A percentile compares a stretch with the other conserved stretches of the same genome.
phyloP scores from a whole-genome alignment of 345 rosid species.

The Orychophragmus violaceus region DNA sequence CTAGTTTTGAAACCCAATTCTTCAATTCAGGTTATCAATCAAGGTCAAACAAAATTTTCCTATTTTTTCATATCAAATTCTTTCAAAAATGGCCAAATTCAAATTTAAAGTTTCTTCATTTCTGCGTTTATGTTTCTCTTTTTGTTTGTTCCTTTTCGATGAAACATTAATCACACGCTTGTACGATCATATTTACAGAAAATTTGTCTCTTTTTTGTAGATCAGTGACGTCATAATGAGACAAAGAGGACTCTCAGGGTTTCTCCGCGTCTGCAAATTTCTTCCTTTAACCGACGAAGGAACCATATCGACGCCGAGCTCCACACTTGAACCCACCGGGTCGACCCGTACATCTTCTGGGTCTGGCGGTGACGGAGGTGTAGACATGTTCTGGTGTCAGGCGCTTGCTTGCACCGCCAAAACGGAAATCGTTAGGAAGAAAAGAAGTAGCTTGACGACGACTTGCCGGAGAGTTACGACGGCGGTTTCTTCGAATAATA shows the following conservation, averaged over 20 bases:
- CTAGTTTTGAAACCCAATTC: too few species aligned
- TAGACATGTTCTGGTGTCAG: constrained; percentile 45
- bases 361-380: constrained; percentile 36
- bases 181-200: constrained; percentile 10
- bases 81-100: too few species aligned
- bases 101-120: too few species aligned
- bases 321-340: background rate
- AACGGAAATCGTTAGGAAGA: constrained; percentile 66
- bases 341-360: constrained; percentile 58
- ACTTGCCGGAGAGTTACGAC: constrained; percentile 38
- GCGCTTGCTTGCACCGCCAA: constrained; percentile 60
- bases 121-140: constrained; percentile 1
- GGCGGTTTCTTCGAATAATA: constrained; percentile 28
- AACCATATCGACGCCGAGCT: background rate
- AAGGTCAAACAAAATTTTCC: too few species aligned
- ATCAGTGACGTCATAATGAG: constrained; percentile 47
- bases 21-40: too few species aligned
- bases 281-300: constrained; percentile 53
- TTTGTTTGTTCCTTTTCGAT: background rate
- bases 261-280: constrained; percentile 58
- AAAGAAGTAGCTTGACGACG: constrained; percentile 60
- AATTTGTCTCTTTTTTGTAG: constrained; percentile 32
- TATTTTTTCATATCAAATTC: too few species aligned
- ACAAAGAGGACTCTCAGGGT: constrained; percentile 53
- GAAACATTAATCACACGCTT: background rate